A percentile compares a stretch with the other conserved stretches of the same genome.
phyloP scores from a whole-genome alignment of 2,329 filamentous ascomycete genomes.

The Sodiomyces alkalinus region DNA sequence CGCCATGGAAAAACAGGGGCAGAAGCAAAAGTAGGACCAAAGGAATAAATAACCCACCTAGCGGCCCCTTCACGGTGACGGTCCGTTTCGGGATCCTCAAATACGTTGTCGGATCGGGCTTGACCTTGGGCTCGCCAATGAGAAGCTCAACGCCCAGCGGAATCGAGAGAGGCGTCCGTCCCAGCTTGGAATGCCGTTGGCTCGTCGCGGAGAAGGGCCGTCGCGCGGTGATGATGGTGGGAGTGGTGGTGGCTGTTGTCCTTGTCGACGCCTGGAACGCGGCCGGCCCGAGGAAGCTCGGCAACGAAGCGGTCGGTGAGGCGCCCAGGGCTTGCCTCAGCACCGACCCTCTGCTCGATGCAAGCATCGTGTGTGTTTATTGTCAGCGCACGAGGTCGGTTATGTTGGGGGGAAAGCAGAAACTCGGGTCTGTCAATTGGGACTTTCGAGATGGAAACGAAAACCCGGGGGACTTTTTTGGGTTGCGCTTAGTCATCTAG shows the following conservation, averaged over 20 bases:
- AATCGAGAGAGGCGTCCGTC: slow-evolving; percentile 62
- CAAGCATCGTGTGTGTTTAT: slow-evolving; percentile 42
- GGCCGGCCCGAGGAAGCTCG: slow-evolving; percentile 56
- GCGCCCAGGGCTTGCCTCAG: slow-evolving; percentile 40
- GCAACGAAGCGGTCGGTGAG: slow-evolving; percentile 37
- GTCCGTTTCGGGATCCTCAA: slow-evolving; percentile 47
- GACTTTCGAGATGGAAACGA: too few relatives aligned
- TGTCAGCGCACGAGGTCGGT: too few relatives aligned
- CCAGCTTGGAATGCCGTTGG: slow-evolving; percentile 63
- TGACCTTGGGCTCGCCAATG: slow-evolving; percentile 44
- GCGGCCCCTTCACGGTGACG: slow-evolving; percentile 65
- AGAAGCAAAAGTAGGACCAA: too few relatives aligned
- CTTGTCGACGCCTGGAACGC: slow-evolving; percentile 42
- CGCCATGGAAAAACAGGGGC: too few relatives aligned
- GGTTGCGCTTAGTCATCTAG: too few relatives aligned
- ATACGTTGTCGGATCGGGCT: slow-evolving; percentile 41
- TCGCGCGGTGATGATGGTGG: too few relatives aligned
- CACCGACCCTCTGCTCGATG: slow-evolving; percentile 43
- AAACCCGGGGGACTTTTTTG: too few relatives aligned
- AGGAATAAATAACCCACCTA: slow-evolving; percentile 41
- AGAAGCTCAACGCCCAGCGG: slow-evolving; percentile 71
- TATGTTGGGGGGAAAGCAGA: too few relatives aligned
- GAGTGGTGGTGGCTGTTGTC: slow-evolving; percentile 15
- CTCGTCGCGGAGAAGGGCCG: slow-evolving; percentile 59
- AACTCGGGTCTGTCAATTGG: too few relatives aligned